Percentiles rank a stretch among this genome's conserved stretches.
Evolutionary conservation across 805 yeast species (phyloP).

Genomic region (Candida cerambycidarum): DNA sequence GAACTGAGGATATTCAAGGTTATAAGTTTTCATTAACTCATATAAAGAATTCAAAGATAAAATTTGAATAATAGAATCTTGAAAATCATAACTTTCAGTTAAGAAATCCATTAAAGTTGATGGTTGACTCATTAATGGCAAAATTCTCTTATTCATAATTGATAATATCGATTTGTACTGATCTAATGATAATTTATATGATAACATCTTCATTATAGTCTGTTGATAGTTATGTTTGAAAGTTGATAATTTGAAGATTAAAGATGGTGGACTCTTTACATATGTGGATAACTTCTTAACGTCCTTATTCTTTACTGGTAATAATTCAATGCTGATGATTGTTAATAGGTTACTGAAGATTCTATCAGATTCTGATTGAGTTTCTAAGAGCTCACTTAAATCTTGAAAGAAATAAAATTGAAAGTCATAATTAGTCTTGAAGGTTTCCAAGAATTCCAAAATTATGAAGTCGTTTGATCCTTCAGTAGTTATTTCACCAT

Average conservation of each 20-base stretch:
- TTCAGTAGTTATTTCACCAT: constrained; percentile 44
- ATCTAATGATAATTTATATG: constrained; percentile 43
- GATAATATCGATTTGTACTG: constrained; percentile 72
- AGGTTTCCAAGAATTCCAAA: constrained; percentile 56
- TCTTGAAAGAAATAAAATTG: constrained; percentile 70
- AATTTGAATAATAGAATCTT: constrained; percentile 57
- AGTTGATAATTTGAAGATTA: constrained; percentile 36
- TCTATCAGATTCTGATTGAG: constrained; percentile 15
- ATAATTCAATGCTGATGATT: constrained; percentile 30
- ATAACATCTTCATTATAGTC: constrained; percentile 60
- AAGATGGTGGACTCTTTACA: constrained; percentile 34
- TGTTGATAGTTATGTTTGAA: constrained; percentile 70
- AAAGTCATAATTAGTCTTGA: constrained; percentile 67
- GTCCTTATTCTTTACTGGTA: constrained; percentile 19
- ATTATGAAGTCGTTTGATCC: constrained; percentile 49
- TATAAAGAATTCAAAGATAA: constrained; percentile 86
- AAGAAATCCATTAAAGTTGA: constrained; percentile 88
- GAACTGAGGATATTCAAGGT: constrained; percentile 90
- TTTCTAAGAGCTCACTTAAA: constrained; percentile 27
- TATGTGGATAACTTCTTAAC: constrained; percentile 27
- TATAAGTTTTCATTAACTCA: constrained; percentile 75
- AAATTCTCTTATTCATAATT: constrained; percentile 77
- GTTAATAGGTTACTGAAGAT: constrained; percentile 44
- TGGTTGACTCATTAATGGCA: constrained; percentile 79
- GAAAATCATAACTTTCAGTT: constrained; percentile 73